Evolutionary conservation across 306 rosid genomes (phyloP).

Genomic region (Lotus japonicus): DNA sequence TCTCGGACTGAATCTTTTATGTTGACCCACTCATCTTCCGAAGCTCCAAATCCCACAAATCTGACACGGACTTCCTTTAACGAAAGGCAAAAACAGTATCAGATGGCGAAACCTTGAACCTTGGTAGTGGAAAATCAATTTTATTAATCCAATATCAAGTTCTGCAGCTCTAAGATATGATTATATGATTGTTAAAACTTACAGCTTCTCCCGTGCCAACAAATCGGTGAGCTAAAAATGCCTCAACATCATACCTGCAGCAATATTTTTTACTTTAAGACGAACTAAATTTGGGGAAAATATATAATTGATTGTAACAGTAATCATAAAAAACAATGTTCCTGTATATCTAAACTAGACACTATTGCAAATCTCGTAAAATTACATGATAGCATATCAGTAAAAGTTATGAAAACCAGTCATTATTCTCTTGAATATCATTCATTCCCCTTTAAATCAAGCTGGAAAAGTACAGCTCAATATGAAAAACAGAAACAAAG

Average conservation of each 20-base stretch:
- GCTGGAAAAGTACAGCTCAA: background rate
- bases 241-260: conserved; percentile 90
- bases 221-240: conserved; percentile 63
- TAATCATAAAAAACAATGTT: background rate
- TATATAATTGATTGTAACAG: background rate
- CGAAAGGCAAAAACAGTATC: conserved; percentile 40
- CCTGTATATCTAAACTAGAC: background rate
- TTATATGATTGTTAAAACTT: conserved; percentile 34
- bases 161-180: background rate
- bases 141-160: conserved; percentile 5
- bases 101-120: conserved; percentile 6
- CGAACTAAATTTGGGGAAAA: background rate
- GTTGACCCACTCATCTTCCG: conserved; percentile 89
- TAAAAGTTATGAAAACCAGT: background rate
- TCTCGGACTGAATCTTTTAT: conserved; percentile 61
- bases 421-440: background rate
- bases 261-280: background rate
- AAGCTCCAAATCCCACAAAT: conserved; percentile 89
- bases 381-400: background rate
- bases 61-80: conserved; percentile 94
- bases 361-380: background rate
- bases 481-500: background rate
- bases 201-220: conserved; percentile 73
- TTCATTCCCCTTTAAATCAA: background rate
- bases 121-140: background rate